phyloP scores from a whole-genome alignment of 306 rosid genomes.

The Cajanus cajan region DNA sequence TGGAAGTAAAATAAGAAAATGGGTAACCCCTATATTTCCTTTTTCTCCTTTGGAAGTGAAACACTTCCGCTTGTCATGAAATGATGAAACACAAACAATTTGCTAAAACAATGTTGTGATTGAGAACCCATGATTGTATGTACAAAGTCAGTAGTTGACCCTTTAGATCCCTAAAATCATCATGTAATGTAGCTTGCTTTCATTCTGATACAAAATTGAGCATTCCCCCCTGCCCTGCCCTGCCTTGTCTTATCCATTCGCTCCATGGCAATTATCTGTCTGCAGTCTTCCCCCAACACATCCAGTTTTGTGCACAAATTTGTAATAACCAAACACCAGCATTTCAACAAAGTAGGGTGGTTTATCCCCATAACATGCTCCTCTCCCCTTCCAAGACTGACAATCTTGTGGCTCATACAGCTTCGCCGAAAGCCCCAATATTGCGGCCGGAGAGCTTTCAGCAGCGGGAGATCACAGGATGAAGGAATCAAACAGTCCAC shows the following conservation, averaged over 20 bases:
- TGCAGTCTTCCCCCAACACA: conserved; percentile 42
- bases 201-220: conserved; percentile 45
- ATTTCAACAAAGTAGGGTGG: neutral
- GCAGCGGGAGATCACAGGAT: conserved; percentile 30
- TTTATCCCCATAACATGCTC: neutral
- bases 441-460: conserved; percentile 10
- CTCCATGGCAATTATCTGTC: conserved; percentile 34
- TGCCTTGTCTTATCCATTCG: conserved; percentile 3
- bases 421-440: conserved; percentile 30
- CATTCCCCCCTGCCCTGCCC: conserved; percentile 13
- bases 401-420: conserved; percentile 19
- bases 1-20: conserved; percentile 20
- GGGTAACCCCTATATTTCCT: conserved; percentile 31
- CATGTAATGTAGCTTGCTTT: conserved; percentile 26
- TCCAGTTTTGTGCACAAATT: neutral
- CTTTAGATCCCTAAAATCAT: conserved; percentile 30
- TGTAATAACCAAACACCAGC: conserved; percentile 32
- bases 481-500: conserved; percentile 22
- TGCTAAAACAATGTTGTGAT: conserved; percentile 40
- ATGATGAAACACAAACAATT: conserved; percentile 31
- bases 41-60: conserved; percentile 37
- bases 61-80: conserved; percentile 34
- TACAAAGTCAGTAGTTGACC: conserved; percentile 44
- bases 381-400: conserved; percentile 29
- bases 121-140: conserved; percentile 32